Evolutionary conservation across 2,329 filamentous ascomycete genomes (phyloP).

Genomic region (Aspergillus arachidicola): DNA sequence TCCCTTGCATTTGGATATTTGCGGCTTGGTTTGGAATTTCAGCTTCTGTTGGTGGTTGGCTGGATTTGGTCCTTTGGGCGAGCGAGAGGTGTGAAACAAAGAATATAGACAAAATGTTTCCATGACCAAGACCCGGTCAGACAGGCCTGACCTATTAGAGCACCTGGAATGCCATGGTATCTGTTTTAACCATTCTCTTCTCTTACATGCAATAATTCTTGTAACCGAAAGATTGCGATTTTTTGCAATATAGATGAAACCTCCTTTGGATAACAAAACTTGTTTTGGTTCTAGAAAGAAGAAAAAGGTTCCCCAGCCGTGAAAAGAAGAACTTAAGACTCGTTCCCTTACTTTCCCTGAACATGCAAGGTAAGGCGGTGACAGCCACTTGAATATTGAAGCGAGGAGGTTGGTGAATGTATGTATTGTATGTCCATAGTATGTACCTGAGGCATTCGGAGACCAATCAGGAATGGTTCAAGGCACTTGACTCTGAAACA

Average conservation of each 20-base stretch:
- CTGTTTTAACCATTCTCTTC: neutral
- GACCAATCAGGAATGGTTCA: slow-evolving; percentile 21
- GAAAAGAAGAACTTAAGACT: neutral
- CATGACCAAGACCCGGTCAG: neutral
- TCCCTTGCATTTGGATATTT: slow-evolving; percentile 15
- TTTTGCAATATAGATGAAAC: neutral
- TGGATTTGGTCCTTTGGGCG: neutral
- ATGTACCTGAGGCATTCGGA: slow-evolving; percentile 9
- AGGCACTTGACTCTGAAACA: slow-evolving; percentile 32
- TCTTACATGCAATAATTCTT: neutral
- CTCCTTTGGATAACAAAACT: neutral
- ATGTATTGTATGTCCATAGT: neutral
- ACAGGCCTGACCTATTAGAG: neutral
- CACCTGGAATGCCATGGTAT: neutral
- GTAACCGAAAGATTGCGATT: neutral
- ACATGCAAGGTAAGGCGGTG: neutral
- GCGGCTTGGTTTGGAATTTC: neutral
- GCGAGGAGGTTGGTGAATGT: neutral
- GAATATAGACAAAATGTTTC: neutral
- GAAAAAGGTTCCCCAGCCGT: neutral
- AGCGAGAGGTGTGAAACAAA: neutral
- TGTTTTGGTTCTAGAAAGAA: neutral
- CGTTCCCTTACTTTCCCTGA: neutral
- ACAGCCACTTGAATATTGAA: neutral
- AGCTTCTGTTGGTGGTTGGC: slow-evolving; percentile 1